Conservation (phyloP, 1,139 yeast species). For the Suhomyces anneliseae region DNA sequence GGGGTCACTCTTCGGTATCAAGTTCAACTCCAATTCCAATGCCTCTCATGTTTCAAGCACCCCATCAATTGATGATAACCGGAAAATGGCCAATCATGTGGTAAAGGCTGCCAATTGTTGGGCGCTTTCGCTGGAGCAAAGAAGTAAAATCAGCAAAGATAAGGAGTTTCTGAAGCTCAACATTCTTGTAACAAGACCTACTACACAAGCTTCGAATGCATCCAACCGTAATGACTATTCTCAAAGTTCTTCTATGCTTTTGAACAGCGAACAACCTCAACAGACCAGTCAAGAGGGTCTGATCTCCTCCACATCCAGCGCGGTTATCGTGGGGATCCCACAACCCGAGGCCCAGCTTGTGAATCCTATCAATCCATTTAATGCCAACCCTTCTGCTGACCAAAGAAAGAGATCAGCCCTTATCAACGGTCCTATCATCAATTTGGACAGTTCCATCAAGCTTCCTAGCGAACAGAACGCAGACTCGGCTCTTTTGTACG, state of each 20-base stretch:
- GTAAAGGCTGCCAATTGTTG: slow-evolving; percentile 36
- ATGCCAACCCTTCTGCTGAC: slow-evolving; percentile 62
- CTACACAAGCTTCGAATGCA: slow-evolving; percentile 11
- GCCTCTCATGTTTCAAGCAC: not conserved
- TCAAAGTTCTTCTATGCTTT: slow-evolving; percentile 38
- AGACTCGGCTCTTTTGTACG: slow-evolving; percentile 61
- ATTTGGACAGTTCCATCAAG: slow-evolving; percentile 66
- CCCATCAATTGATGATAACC: slow-evolving; percentile 9
- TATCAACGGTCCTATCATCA: slow-evolving; percentile 78
- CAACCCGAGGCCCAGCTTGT: slow-evolving; percentile 39
- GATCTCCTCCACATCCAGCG: slow-evolving; percentile 30
- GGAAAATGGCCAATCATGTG: slow-evolving; percentile 20
- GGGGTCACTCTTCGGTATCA: slow-evolving; percentile 44
- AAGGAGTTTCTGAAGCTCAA: slow-evolving; percentile 36
- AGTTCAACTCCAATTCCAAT: slow-evolving; percentile 26
- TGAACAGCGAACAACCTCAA: slow-evolving; percentile 23
- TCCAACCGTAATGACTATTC: slow-evolving; percentile 32
- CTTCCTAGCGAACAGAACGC: slow-evolving; percentile 43
- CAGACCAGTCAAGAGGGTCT: slow-evolving; percentile 15
- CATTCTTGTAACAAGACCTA: slow-evolving; percentile 42
- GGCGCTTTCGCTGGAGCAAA: slow-evolving; percentile 37
- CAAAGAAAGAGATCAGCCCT: slow-evolving; percentile 80
- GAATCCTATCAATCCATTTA: slow-evolving; percentile 43
- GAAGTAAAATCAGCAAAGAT: slow-evolving; percentile 29
- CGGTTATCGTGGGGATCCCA: slow-evolving; percentile 46